Evolutionary conservation across 2,329 filamentous ascomycete genomes (phyloP).

Genomic region (Calonectria montana): DNA sequence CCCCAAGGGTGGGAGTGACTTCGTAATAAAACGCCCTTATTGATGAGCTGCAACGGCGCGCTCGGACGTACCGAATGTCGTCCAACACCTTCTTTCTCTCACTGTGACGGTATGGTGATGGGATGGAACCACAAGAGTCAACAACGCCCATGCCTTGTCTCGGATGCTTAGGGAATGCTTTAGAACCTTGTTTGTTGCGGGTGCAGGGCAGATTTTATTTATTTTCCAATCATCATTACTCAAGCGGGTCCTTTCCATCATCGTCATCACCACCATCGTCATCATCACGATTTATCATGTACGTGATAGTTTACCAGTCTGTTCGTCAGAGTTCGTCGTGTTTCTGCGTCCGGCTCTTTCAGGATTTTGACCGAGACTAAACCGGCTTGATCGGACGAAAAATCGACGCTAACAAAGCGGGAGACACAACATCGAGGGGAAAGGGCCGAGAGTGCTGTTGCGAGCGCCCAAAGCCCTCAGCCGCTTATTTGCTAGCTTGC

Average conservation of each 20-base stretch:
- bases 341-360: not conserved
- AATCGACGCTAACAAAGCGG: not conserved
- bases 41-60: not conserved
- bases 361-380: not conserved
- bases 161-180: not conserved
- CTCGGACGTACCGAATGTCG: not conserved
- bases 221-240: not conserved
- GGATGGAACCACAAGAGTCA: not conserved
- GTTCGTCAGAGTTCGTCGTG: not conserved
- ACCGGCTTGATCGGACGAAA: not conserved
- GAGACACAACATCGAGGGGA: not conserved
- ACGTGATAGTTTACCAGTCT: not conserved
- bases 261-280: not conserved
- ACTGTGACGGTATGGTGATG: not conserved
- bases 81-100: not conserved
- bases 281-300: not conserved
- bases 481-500: not conserved
- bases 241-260: not conserved
- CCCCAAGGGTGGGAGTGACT: not conserved
- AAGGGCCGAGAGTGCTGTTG: constrained; percentile 1
- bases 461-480: not conserved
- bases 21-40: not conserved
- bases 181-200: not conserved
- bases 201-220: not conserved
- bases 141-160: not conserved